Base-by-base conservation (phyloP, 768 basidiomycete species). In the Tricholoma flavovirens region DNA sequence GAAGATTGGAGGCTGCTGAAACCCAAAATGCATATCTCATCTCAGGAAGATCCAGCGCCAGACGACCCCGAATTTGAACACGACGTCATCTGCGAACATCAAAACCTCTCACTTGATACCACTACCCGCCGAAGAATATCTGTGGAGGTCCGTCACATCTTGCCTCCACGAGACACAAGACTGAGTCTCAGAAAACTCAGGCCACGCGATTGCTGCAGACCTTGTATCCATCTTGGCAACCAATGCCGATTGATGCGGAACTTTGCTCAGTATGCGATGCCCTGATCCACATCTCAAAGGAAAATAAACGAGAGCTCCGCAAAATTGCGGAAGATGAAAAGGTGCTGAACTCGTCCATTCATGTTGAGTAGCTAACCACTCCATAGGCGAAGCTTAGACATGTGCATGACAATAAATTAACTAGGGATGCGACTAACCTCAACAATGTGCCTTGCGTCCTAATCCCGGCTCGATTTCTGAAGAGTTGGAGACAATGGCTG, bases 281-380 rank as follows among this genome's bases (percentile, higher is more conserved):
- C 1, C 67, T 75, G 10, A 71, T 80, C 17, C 77, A 82, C 49
- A 75, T 73, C 32, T 83, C 80, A 6, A 81, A 77, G 63, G 83
- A 83, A 63, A 84, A 83, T 57, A 87, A 80, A 62, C 79, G 77
- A 38, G 84, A 82, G 59, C 59, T 78, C 40, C 83, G 86, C 38
- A 84, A 77, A 66, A 79, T 75, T 55, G 87, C 86, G 22, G 90
- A 90, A 65, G 83, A 87, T 17, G 90, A 92, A 71, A 91, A 89
- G 83, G 90, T 86, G 53, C 26, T 55, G 49, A 30, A 15, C 46
- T 17, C n/a, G n/a, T n/a, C 50, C 15, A 33, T 42, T 36, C 38
- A 33, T 58, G 26, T 64, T 48, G 56, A 56, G 38, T 46, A 17
- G 35, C 58, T 64, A 55, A 64, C 57, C 38, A 30, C 48, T 50